Evolutionary conservation across 2,329 filamentous ascomycete species (phyloP), one percentile per base, ranked within the genome.

Genomic region (Leptographium radiaticola): DNA sequence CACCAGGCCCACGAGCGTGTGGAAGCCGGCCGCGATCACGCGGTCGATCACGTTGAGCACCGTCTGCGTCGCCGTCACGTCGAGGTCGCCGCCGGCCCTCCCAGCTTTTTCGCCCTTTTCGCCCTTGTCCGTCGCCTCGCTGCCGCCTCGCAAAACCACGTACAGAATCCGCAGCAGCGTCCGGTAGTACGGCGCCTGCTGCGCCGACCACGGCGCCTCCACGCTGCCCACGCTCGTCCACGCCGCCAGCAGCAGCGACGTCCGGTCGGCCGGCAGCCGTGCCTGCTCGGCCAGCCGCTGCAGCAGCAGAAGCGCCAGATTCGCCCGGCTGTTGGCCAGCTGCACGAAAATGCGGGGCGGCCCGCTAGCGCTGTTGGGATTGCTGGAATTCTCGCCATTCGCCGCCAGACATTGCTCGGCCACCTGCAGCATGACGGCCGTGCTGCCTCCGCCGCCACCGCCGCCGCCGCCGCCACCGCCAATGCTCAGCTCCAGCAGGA

Each of bases 111-210:
- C 40, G 15, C 18, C 16, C 7, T 12, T 42, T 1, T 16, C 59
- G 20, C 20, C 38, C 38, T n/a, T 16, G 12, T n/a, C 38, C 38
- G 7, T 12, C 42, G 12, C 16, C 13, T 16, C 15, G n/a, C 49
- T n/a, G 2, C n/a, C 20, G 5, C 45, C 38, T 9, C 84, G 83
- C 31, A 97, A 74, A 0, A 86, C 78, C 48, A 97, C 81, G 64
- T 93, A 96, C 6, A 98, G 76, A 4, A 91, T 81, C 62, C 87
- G 89, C 18, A 97, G 75, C 11, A 95, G 77, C 0, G 84, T 85
- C 49, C 93, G 85, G 67, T 94, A 94, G 64, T 95, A 91, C 38
- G 78, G 71, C 10, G 80, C 71, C 13, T 76, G 78, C 15, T 73
- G 72, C 2, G 67, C 62, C 12, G 69, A 67, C 55, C 79, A 79